Conservation (phyloP, 2,329 filamentous ascomycete genomes). For the Gnomoniopsis smithogilvyi region DNA sequence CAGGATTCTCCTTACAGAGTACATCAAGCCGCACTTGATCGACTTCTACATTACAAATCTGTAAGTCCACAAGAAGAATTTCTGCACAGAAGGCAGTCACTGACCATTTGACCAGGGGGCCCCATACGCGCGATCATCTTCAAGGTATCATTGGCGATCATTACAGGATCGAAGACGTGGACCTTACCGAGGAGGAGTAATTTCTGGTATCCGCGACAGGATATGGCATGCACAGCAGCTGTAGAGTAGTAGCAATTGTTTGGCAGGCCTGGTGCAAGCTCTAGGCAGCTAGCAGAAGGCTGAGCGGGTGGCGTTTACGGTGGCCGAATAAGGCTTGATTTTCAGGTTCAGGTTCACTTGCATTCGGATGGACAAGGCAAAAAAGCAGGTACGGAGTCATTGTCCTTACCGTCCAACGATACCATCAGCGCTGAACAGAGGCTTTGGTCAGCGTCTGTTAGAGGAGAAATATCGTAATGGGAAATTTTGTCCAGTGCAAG, state of each 20-base stretch:
- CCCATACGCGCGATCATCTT: slow-evolving; percentile 28
- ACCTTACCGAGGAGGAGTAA: slow-evolving; percentile 42
- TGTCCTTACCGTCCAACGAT: not conserved
- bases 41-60: slow-evolving; percentile 85
- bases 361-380: not conserved
- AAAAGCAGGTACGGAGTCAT: slow-evolving; percentile 9
- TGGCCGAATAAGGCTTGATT: not conserved
- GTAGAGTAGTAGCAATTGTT: not conserved
- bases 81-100: not conserved
- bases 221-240: slow-evolving; percentile 18
- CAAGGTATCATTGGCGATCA: slow-evolving; percentile 27
- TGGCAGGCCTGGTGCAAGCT: not conserved
- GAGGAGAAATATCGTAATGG: not conserved
- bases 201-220: slow-evolving; percentile 17
- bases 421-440: not conserved
- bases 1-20: slow-evolving; percentile 77
- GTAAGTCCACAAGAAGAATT: slow-evolving; percentile 42
- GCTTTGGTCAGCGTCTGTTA: slow-evolving; percentile 17
- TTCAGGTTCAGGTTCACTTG: not conserved
- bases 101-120: slow-evolving; percentile 23
- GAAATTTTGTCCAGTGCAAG: not conserved
- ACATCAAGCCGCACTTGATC: slow-evolving; percentile 72
- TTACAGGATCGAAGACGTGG: slow-evolving; percentile 57
- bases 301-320: not conserved
- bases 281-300: not conserved